A percentile compares a stretch with the other conserved stretches of the same genome.
Evolutionary conservation across 306 rosid genomes (phyloP).

Genomic region (Citrullus mucosospermus): DNA sequence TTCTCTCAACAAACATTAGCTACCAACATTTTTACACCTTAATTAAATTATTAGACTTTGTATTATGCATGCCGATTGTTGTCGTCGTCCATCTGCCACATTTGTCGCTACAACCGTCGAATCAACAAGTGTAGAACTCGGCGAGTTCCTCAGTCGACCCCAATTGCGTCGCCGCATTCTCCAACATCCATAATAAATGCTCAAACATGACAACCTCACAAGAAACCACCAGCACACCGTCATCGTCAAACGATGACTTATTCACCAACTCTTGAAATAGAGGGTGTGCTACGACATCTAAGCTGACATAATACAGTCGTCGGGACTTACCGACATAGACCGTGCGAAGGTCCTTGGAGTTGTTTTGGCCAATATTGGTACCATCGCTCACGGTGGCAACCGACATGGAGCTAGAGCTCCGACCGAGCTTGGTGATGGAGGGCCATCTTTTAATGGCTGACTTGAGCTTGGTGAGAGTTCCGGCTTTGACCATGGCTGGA

Average conservation of each 20-base stretch:
- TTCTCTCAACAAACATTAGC: not conserved
- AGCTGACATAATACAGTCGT: slow-evolving; percentile 48
- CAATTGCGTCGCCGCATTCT: slow-evolving; percentile 43
- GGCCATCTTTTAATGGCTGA: slow-evolving; percentile 77
- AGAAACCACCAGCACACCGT: slow-evolving; percentile 26
- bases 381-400: slow-evolving; percentile 7
- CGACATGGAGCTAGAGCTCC: slow-evolving; percentile 31
- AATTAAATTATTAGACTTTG: not conserved
- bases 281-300: slow-evolving; percentile 52
- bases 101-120: not conserved
- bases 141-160: slow-evolving; percentile 80
- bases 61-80: not conserved
- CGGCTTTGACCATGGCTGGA: slow-evolving; percentile 49
- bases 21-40: slow-evolving; percentile 2
- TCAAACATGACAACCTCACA: slow-evolving; percentile 95
- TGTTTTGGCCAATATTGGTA: not conserved
- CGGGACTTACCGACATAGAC: slow-evolving; percentile 75
- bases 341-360: slow-evolving; percentile 23
- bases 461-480: slow-evolving; percentile 72
- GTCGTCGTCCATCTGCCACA: not conserved
- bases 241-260: slow-evolving; percentile 11
- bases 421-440: slow-evolving; percentile 51
- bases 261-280: slow-evolving; percentile 71
- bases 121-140: slow-evolving; percentile 63
- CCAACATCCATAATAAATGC: slow-evolving; percentile 89